Percentiles rank a stretch among this genome's conserved stretches.
These are phyloP conservation scores for Clausena lansium DNA, from an alignment of 345 rosid genomes.

Conservation along the genomic window DNA sequence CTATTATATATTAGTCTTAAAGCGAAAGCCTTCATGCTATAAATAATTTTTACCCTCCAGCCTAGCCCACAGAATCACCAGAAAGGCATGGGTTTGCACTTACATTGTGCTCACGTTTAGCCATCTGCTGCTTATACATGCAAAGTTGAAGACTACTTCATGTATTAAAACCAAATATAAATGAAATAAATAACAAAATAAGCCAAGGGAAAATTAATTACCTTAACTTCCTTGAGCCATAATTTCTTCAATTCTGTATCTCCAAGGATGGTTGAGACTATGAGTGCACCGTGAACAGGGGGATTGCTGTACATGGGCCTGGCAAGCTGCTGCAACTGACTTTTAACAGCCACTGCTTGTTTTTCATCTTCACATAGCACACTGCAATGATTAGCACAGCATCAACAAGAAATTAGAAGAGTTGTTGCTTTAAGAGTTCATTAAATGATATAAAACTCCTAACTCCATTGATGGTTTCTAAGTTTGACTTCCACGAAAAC, in stretches of 20 bases:
- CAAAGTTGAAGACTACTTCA: neutral
- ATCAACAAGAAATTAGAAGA: neutral
- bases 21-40: neutral
- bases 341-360: slow-evolving; percentile 80
- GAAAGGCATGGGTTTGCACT: neutral
- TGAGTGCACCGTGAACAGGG: slow-evolving; percentile 83
- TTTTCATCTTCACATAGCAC: slow-evolving; percentile 81
- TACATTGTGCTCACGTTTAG: neutral
- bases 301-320: slow-evolving; percentile 99
- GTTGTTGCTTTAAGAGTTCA: neutral
- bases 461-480: neutral
- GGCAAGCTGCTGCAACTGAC: slow-evolving; percentile 96
- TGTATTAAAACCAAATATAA: neutral
- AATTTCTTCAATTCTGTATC: slow-evolving; percentile 72
- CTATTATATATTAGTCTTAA: neutral
- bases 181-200: neutral
- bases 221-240: slow-evolving; percentile 96
- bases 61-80: neutral
- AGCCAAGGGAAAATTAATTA: slow-evolving; percentile 20
- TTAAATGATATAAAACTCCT: neutral
- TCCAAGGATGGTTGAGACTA: slow-evolving; percentile 78
- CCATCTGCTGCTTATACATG: neutral
- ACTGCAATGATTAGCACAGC: slow-evolving; percentile 39
- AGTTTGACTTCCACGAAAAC: neutral
- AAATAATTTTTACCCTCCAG: neutral